These are phyloP conservation scores for Knoxia roxburghii DNA, from an alignment of 257 asterid genomes.

Conservation along the genomic window DNA sequence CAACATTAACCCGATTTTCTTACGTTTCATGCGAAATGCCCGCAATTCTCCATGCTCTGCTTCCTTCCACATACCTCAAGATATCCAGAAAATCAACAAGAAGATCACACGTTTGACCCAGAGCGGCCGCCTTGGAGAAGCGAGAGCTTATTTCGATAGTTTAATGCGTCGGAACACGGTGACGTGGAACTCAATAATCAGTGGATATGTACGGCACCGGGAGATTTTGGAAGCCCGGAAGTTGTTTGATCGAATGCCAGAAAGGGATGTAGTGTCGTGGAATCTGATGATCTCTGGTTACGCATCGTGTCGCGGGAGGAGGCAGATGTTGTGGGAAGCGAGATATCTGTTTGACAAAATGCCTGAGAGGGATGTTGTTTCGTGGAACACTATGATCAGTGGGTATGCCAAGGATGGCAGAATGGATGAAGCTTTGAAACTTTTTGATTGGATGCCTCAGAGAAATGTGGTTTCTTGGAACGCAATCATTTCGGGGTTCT, in stretches of 20 bases:
- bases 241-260: constrained; percentile 67
- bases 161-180: constrained; percentile 42
- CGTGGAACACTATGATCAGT: constrained; percentile 89
- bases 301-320: constrained; percentile 41
- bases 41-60: too few species aligned
- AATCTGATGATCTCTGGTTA: constrained; percentile 62
- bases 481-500: constrained; percentile 64
- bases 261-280: constrained; percentile 67
- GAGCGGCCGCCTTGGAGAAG: constrained; percentile 49
- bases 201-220: constrained; percentile 48
- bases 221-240: constrained; percentile 54
- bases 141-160: constrained; percentile 46
- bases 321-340: constrained; percentile 45
- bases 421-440: constrained; percentile 54
- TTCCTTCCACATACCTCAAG: constrained; percentile 13
- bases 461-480: constrained; percentile 80
- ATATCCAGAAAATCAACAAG: constrained; percentile 36
- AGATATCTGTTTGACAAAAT: constrained; percentile 53
- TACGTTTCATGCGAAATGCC: too few species aligned
- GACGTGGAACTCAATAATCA: constrained; percentile 84
- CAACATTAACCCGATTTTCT: too few species aligned
- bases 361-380: constrained; percentile 50
- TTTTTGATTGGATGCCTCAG: constrained; percentile 49
- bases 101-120: constrained; percentile 46
- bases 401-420: constrained; percentile 66